Percentiles rank a stretch among this genome's conserved stretches.
Evolutionary conservation across 768 basidiomycete species (phyloP).

Genomic region (Tricholoma sp.): DNA sequence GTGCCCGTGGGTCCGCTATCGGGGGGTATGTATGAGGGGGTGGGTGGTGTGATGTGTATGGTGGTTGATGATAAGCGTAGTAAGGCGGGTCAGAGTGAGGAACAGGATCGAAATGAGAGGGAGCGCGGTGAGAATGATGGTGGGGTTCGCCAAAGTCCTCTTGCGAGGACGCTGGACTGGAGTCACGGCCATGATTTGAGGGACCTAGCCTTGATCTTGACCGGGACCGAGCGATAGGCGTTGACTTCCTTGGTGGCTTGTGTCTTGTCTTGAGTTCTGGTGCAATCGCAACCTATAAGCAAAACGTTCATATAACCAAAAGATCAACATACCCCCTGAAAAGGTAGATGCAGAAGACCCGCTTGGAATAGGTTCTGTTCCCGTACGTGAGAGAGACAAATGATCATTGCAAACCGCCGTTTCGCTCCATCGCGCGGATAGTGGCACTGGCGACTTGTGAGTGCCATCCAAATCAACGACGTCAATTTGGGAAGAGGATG

Average conservation of each 20-base stretch:
- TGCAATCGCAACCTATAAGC: neutral
- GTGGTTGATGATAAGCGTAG: slow-evolving; percentile 14
- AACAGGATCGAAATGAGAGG: slow-evolving; percentile 12
- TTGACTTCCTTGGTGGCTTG: slow-evolving; percentile 3
- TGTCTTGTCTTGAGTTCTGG: slow-evolving; percentile 4
- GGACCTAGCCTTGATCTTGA: neutral
- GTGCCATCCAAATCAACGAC: neutral
- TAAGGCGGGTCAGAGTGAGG: slow-evolving; percentile 16
- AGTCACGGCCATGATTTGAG: slow-evolving; percentile 2
- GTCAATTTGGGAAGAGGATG: slow-evolving; percentile 7
- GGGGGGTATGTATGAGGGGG: slow-evolving; percentile 24
- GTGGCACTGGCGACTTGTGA: neutral
- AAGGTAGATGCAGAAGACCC: neutral
- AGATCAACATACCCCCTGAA: slow-evolving; percentile 2
- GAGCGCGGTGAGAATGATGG: slow-evolving; percentile 9
- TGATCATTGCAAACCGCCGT: neutral
- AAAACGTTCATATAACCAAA: neutral
- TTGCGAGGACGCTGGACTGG: slow-evolving; percentile 4
- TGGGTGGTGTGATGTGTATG: slow-evolving; percentile 14
- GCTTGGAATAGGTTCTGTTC: slow-evolving; percentile 4
- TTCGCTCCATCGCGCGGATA: neutral
- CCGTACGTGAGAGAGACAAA: neutral
- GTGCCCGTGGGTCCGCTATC: slow-evolving; percentile 35
- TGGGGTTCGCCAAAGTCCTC: slow-evolving; percentile 1
- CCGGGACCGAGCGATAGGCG: slow-evolving; percentile 5